Evolutionary conservation across 73 alveolate genomes (phyloP), one percentile per base, ranked within the genome.

Genomic region (Stentor coeruleus): DNA sequence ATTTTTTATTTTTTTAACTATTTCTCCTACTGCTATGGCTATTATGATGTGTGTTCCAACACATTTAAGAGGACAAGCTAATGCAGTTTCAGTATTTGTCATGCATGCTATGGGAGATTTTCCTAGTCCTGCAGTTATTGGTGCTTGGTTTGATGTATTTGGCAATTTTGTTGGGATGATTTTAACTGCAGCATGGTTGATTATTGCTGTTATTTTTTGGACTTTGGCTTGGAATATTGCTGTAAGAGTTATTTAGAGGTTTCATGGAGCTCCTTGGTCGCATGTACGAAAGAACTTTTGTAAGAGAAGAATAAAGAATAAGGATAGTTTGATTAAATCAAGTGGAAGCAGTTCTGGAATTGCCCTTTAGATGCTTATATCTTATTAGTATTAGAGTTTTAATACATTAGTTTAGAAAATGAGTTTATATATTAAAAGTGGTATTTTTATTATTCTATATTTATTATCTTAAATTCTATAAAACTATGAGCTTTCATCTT

Each of bases 11-110:
- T 66, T 66, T 33, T 66, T 66, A 40, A 40, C n/a, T 0, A 20
- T 28, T 66, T 20, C 40, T 28, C 79, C 79, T 11, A 2, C 33
- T 0, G 79, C 40, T 20, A 66, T 66, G 11, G 39, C 42, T 1
- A 20, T 33, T 20, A 66, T 66, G 79, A 26, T 31, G n/a, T 66
- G 79, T 66, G 79, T 66, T 20, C 37, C 79, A 66, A 66, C n/a
- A 26, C 40, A 66, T 11, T 20, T 66, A 40, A 66, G 79, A 66
- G 79, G 79, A 33, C 79, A 66, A 40, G n/a, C 79, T 26, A 66
- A 66, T 66, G 79, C 79, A 31, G 33, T 66, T 66, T 66, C 79
- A 28, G 33, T 66, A 26, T 66, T 66, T 66, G 33, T 66, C 33
- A 26, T 31, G 33, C 79, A 66, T 66, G 2, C 33, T 14, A 15